Evolutionary conservation across 192 early-diverging fungal species (phyloP), one percentile per base, ranked within the genome.

Genomic region (Backusella australiensis): DNA sequence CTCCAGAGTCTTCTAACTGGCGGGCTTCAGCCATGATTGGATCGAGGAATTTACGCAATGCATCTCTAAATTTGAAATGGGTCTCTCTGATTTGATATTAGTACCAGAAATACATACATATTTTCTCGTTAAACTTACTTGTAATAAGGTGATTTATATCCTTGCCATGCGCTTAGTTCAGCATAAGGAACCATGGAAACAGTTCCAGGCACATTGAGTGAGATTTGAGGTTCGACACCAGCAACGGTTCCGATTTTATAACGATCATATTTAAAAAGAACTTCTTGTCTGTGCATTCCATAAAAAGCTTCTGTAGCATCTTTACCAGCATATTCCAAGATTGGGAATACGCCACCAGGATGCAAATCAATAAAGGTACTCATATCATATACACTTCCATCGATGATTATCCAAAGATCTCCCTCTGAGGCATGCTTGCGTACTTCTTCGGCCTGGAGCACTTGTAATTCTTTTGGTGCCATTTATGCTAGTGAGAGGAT

Each of bases 1-100:
- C 81, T 76, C 91, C 93, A 21, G 86, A 83, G 71, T 95, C 93
- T 73, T 96, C 94, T 89, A 87, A 92, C 65, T 89, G 88, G 75
- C 85, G 86, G 69, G 84, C 83, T 77, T 88, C 89, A 4, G 89
- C 89, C 81, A 90, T 92, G 21, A 95, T 83, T 67, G 94, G 85
- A 74, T 93, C 92, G 19, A 90, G 86, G 86, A 93, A 93, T 38
- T 84, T 77, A 53, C 94, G 88, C 32, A 94, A 78, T 14, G 75
- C 83, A 56, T 85, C 83, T 46, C 94, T 85, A 49, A 94, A 69
- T 21, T 86, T 78, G 56, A 87, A 79, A 82, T 96, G 95, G 21
- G 84, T 83, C 7, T 94, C 91, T 41, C 89, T 94, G 69, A 72
- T 68, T 9, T 42, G 90, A 36, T 15, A 73, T 38, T 14, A 46